Evolutionary conservation across 495 filamentous ascomycete species (phyloP).

Genomic region (Aspergillus egyptiacus): DNA sequence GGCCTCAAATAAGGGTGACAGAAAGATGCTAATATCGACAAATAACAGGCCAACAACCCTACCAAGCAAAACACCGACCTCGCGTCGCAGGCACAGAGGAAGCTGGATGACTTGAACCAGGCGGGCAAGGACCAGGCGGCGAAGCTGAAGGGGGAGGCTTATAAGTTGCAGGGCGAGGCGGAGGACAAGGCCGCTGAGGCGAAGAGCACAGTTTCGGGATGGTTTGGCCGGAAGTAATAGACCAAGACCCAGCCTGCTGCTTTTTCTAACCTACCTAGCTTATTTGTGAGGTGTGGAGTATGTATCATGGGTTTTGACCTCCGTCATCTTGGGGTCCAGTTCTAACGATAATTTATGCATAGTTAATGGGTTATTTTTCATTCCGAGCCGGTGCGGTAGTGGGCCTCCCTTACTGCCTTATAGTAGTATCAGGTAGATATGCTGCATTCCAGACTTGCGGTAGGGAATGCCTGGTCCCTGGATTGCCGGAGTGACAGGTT

Average conservation of each 20-base stretch:
- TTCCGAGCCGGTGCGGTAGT: too few species aligned
- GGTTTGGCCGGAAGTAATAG: constrained; percentile 69
- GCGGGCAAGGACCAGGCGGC: constrained; percentile 38
- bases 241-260: too few species aligned
- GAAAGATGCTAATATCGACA: too few species aligned
- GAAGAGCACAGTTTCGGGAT: constrained; percentile 70
- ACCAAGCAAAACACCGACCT: constrained; percentile 50
- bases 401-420: not conserved
- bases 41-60: constrained; percentile 54
- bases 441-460: too few species aligned
- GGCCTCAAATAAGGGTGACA: too few species aligned
- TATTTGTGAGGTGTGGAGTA: too few species aligned
- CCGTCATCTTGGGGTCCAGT: too few species aligned
- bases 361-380: too few species aligned
- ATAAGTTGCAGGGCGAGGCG: constrained; percentile 32
- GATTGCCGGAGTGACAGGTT: not conserved
- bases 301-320: too few species aligned
- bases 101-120: constrained; percentile 66
- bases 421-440: not conserved
- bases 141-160: constrained; percentile 20
- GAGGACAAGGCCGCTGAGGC: constrained; percentile 62
- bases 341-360: too few species aligned
- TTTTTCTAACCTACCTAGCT: too few species aligned
- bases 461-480: not conserved
- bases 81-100: constrained; percentile 39